Evolutionary conservation across 2,329 filamentous ascomycete genomes (phyloP).

Genomic region (Lachnellula occidentalis): DNA sequence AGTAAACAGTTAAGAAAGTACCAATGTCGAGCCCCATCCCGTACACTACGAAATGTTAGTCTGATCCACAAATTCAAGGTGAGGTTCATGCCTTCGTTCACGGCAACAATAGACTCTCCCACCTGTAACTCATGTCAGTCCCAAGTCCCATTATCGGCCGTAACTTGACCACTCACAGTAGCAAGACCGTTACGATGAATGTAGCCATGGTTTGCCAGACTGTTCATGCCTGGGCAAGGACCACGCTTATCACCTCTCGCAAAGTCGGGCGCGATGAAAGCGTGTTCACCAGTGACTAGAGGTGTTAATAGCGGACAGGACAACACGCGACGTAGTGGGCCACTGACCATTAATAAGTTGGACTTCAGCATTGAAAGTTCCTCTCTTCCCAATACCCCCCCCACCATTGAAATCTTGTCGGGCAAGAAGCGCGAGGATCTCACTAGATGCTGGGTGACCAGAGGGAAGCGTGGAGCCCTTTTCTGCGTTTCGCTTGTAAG

Average conservation of each 20-base stretch:
- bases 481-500: too few species aligned
- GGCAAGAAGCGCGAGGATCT: too few species aligned
- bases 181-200: conserved; percentile 33
- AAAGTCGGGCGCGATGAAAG: conserved; percentile 19
- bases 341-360: too few species aligned
- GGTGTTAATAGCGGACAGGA: conserved; percentile 6
- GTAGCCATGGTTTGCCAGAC: conserved; percentile 38
- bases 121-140: conserved; percentile 31
- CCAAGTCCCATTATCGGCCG: conserved; percentile 30
- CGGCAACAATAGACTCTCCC: conserved; percentile 32
- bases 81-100: neutral
- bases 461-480: too few species aligned
- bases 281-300: conserved; percentile 6
- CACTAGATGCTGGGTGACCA: too few species aligned
- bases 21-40: neutral
- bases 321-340: too few species aligned
- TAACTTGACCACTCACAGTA: neutral
- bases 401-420: too few species aligned
- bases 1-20: neutral
- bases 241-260: conserved; percentile 10
- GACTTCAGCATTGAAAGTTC: too few species aligned
- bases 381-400: too few species aligned
- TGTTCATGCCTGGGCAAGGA: conserved; percentile 36
- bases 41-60: conserved; percentile 12
- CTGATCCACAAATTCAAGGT: neutral